Evolutionary conservation across 768 basidiomycete species (phyloP), one percentile per base, ranked within the genome.

Genomic region (Pulveroboletus frians): DNA sequence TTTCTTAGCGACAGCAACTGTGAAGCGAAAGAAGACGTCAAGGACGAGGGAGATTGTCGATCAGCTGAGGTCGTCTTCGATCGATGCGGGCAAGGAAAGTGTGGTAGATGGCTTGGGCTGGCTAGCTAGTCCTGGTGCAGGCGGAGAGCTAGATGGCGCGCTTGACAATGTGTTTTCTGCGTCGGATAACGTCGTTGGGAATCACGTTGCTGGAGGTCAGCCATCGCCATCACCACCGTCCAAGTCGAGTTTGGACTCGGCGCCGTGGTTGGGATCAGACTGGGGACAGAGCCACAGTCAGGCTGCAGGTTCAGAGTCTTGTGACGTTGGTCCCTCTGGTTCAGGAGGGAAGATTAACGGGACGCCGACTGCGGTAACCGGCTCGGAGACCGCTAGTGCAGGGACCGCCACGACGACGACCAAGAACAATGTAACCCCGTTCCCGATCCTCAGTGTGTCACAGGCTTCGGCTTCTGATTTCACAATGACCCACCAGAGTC

Each of bases 21-120:
- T 39, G 37, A 62, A 64, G 29, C 51, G 59, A 11, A 64, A 64
- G 52, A 66, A 54, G 53, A 14, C 50, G 9, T 64, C 64, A 23
- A 52, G 59, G 36, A 64, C 63, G 50, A 58, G 64, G n/a, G 63
- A 66, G 50, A 66, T 64, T 32, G 59, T 64, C 1, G 63, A 64
- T 44, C 54, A 51, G 34, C n/a, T 64, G 49, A 54, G 61, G 46
- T 64, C 59, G 36, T 58, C 53, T 38, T 62, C 61, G 32, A 44
- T 64, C 9, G 61, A 62, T 48, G 47, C 27, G 11, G 62, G 62
- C 6, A 62, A 52, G 45, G 52, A 49, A 17, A 31, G 36, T 36
- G 36, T 26, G 7, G 52, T 30, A 37, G 54, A 63, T 20, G 4
- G 20, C 30, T 34, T 57, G 40, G 52, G 51, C 4, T 60, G 61